Percentiles rank a stretch among this genome's conserved stretches.
These are phyloP conservation scores for Backusella tarrabulga DNA, from an alignment of 192 early-diverging fungal species.

Conservation along the genomic window DNA sequence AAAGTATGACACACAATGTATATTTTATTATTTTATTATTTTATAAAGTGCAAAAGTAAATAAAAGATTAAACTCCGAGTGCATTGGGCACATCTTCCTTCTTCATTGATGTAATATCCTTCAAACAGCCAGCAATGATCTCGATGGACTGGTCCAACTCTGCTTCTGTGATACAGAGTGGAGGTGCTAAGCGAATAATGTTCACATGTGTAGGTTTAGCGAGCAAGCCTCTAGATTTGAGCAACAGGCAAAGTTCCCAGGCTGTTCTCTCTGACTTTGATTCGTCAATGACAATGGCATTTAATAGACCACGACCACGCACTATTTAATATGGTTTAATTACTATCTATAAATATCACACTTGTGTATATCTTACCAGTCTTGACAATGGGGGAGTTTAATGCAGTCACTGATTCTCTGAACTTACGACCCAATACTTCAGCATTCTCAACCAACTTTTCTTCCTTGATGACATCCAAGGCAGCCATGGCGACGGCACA, in stretches of 20 bases:
- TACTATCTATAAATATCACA: not conserved
- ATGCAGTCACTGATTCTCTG: conserved; percentile 69
- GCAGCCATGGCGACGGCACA: conserved; percentile 94
- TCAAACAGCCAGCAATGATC: conserved; percentile 78
- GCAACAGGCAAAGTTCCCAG: conserved; percentile 94
- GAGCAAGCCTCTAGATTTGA: conserved; percentile 90
- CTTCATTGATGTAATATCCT: conserved; percentile 64
- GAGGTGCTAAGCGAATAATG: conserved; percentile 96
- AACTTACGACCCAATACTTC: conserved; percentile 81
- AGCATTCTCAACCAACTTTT: conserved; percentile 82
- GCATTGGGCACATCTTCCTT: conserved; percentile 42
- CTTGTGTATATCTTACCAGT: conserved; percentile 24
- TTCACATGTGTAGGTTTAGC: conserved; percentile 99
- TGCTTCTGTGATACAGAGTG: conserved; percentile 91
- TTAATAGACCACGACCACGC: conserved; percentile 92
- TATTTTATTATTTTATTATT: not conserved
- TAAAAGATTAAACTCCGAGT: conserved; percentile 11
- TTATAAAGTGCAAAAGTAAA: not conserved
- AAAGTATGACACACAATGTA: too few relatives aligned
- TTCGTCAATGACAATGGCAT: conserved; percentile 95
- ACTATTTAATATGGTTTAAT: conserved; percentile 39
- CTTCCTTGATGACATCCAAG: conserved; percentile 92
- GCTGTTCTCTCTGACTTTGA: conserved; percentile 80
- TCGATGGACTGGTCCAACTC: conserved; percentile 78
- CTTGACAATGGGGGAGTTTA: conserved; percentile 77